phyloP scores from a whole-genome alignment of 441 rosid species.

The Adansonia gregorii region DNA sequence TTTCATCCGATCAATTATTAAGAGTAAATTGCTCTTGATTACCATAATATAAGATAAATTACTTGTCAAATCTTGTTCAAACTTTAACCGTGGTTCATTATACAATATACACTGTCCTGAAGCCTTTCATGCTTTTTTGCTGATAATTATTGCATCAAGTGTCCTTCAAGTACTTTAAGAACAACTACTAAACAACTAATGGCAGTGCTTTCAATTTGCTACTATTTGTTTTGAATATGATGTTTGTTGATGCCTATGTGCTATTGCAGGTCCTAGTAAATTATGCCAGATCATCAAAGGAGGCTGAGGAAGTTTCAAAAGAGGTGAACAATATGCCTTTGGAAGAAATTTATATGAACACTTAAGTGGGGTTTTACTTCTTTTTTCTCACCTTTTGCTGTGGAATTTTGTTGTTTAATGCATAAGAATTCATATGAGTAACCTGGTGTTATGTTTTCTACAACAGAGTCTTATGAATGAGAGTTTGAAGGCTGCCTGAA shows the following conservation, averaged over 20 bases:
- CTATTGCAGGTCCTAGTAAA: conserved; percentile 82
- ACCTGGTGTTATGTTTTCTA: not conserved
- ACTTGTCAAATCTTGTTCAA: not conserved
- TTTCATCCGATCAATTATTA: not conserved
- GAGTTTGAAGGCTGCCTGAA: not conserved
- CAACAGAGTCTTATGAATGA: not conserved
- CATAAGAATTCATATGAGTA: not conserved
- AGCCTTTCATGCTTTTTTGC: not conserved
- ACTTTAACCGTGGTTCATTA: not conserved
- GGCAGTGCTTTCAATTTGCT: conserved; percentile 2
- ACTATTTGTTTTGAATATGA: not conserved
- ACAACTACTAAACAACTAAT: not conserved
- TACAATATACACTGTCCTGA: not conserved
- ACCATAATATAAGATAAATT: not conserved
- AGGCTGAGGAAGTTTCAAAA: conserved; percentile 89
- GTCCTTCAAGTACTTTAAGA: not conserved
- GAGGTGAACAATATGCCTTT: conserved; percentile 50
- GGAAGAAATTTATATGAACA: not conserved
- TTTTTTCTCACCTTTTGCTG: no score
- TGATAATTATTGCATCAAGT: not conserved
- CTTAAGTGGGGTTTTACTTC: not conserved
- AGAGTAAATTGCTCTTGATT: not conserved
- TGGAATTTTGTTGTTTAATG: not conserved
- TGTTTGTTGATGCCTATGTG: conserved; percentile 20
- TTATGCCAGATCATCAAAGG: conserved; percentile 90